Evolutionary conservation across 768 basidiomycete genomes (phyloP).

Genomic region (Calocera cornea): DNA sequence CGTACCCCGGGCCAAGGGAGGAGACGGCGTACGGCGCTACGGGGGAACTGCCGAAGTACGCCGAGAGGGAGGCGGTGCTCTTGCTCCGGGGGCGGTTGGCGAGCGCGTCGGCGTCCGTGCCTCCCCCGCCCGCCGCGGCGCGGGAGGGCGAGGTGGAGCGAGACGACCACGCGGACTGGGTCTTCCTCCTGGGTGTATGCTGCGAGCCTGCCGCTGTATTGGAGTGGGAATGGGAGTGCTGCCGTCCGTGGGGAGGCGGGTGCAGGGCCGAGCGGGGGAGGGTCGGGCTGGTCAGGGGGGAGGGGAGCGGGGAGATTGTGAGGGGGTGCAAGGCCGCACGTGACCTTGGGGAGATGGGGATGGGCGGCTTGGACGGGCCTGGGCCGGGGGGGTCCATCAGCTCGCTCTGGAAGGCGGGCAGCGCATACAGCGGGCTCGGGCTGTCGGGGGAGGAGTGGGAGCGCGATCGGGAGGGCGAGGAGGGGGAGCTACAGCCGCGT

Average conservation of each 20-base stretch:
- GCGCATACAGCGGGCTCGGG: too few relatives aligned
- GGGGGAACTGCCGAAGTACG: background rate
- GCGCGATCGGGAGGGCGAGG: too few relatives aligned
- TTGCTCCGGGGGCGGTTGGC: background rate
- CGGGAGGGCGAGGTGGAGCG: background rate
- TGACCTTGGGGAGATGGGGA: background rate
- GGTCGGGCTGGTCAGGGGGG: background rate
- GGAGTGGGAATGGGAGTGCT: background rate
- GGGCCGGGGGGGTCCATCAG: too few relatives aligned
- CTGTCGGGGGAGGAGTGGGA: too few relatives aligned
- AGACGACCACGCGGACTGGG: background rate
- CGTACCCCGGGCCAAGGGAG: background rate
- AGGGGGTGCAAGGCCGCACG: background rate
- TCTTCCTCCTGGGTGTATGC: background rate
- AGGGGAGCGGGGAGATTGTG: background rate
- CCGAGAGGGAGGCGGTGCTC: background rate
- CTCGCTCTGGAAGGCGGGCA: too few relatives aligned
- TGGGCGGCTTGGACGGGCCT: background rate
- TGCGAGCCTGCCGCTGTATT: too few relatives aligned
- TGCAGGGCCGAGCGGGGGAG: background rate
- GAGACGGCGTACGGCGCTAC: background rate
- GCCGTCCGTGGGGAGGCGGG: background rate
- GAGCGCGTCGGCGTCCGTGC: background rate
- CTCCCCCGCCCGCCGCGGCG: background rate
- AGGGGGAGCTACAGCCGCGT: too few relatives aligned